Conservation (phyloP, 805 yeast genomes). For the Candida ficus region DNA sequence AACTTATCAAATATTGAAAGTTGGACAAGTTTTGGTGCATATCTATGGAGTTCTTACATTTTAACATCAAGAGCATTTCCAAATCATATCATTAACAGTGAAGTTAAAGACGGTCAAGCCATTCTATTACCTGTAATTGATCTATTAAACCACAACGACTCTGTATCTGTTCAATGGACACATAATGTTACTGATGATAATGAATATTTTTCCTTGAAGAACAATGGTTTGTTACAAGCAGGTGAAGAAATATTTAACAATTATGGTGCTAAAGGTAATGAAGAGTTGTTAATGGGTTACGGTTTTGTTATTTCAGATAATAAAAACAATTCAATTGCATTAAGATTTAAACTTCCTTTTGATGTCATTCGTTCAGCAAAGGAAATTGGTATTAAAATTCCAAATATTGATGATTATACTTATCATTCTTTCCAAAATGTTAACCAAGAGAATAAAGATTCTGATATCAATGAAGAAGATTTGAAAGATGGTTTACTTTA, state of each 20-base stretch:
- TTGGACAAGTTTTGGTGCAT: slow-evolving; percentile 66
- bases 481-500: slow-evolving; percentile 29
- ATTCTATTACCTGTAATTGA: slow-evolving; percentile 79
- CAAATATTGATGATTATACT: slow-evolving; percentile 35
- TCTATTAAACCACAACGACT: slow-evolving; percentile 66
- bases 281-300: slow-evolving; percentile 76
- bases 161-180: slow-evolving; percentile 64
- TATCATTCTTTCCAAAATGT: slow-evolving; percentile 29
- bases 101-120: slow-evolving; percentile 39
- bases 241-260: slow-evolving; percentile 63
- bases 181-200: slow-evolving; percentile 12
- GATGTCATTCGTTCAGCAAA: slow-evolving; percentile 28
- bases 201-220: slow-evolving; percentile 19
- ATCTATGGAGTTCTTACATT: slow-evolving; percentile 70
- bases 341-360: slow-evolving; percentile 47
- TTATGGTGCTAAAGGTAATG: slow-evolving; percentile 89
- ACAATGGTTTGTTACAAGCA: slow-evolving; percentile 9
- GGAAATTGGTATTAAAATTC: slow-evolving; percentile 31
- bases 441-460: not conserved
- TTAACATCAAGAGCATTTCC: slow-evolving; percentile 83
- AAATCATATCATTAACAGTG: slow-evolving; percentile 34
- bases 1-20: slow-evolving; percentile 17
- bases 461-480: slow-evolving; percentile 7
- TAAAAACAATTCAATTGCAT: slow-evolving; percentile 55
- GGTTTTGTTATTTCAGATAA: slow-evolving; percentile 57